Percentiles rank a stretch among this genome's conserved stretches.
Conservation (phyloP, 495 filamentous ascomycete genomes). For the Podospora appendiculata region DNA sequence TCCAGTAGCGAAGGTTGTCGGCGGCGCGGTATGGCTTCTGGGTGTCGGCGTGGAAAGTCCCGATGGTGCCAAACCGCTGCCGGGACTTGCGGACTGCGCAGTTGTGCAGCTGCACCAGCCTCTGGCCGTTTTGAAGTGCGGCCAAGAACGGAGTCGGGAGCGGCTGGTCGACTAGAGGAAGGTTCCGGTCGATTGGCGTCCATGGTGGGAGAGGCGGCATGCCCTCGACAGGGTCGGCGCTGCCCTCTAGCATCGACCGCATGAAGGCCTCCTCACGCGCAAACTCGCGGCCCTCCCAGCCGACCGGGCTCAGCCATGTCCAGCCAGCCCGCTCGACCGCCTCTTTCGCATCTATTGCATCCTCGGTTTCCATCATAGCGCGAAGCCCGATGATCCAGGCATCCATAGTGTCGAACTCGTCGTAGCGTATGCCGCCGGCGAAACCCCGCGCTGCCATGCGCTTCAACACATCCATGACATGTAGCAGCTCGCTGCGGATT, state of each 20-base stretch:
- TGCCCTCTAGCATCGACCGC: constrained; percentile 43
- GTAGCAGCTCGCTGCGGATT: constrained; percentile 71
- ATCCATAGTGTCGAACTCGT: constrained; percentile 64
- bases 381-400: constrained; percentile 72
- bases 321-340: constrained; percentile 61
- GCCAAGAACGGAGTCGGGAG: constrained; percentile 71
- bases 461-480: constrained; percentile 83
- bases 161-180: constrained; percentile 8
- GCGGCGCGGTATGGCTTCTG: constrained; percentile 89
- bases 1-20: constrained; percentile 91
- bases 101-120: constrained; percentile 83
- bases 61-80: constrained; percentile 85
- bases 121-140: constrained; percentile 66
- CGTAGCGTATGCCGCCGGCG: constrained; percentile 65
- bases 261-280: constrained; percentile 84
- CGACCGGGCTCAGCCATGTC: constrained; percentile 65
- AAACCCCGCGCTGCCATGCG: constrained; percentile 85
- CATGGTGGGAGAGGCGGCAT: constrained; percentile 58
- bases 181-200: constrained; percentile 45
- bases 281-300: constrained; percentile 70
- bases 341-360: constrained; percentile 67
- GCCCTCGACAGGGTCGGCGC: constrained; percentile 20
- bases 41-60: constrained; percentile 77
- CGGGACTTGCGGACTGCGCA: constrained; percentile 75
- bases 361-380: constrained; percentile 64